These are phyloP conservation scores for Poa annua DNA, from an alignment of 176 grass and related monocot genomes.

Conservation along the genomic window DNA sequence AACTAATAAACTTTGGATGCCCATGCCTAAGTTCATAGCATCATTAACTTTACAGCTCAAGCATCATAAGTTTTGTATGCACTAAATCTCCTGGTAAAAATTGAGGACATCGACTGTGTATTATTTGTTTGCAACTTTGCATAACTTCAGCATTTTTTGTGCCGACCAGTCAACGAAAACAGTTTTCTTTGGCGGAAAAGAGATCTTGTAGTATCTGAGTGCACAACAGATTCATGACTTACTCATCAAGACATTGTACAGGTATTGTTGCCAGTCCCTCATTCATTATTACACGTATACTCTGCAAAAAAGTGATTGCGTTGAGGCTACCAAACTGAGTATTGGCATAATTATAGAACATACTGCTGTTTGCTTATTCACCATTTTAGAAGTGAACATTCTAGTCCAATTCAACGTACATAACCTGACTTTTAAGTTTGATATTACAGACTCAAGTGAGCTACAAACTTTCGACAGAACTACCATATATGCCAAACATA, in stretches of 20 bases:
- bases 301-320: conserved; percentile 63
- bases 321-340: conserved; percentile 33
- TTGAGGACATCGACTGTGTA: conserved; percentile 17
- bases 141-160: not conserved
- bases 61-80: conserved; percentile 7
- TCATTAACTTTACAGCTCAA: conserved; percentile 20
- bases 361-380: not conserved
- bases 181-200: conserved; percentile 10
- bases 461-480: not conserved
- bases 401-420: not conserved
- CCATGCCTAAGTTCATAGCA: not conserved
- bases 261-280: conserved; percentile 91
- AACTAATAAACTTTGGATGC: conserved; percentile 18
- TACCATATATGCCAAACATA: conserved; percentile 36
- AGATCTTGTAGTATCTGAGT: conserved; percentile 2
- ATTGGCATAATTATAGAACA: conserved; percentile 13
- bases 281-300: conserved; percentile 96
- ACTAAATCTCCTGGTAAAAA: not conserved
- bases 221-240: conserved; percentile 45
- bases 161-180: conserved; percentile 20
- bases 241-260: conserved; percentile 84
- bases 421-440: not conserved
- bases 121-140: conserved; percentile 17
- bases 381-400: conserved; percentile 34
- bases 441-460: conserved; percentile 22